Percentiles rank a stretch among this genome's conserved stretches.
Conservation (phyloP, 306 rosid genomes). For the Cucurbita ficifolia region DNA sequence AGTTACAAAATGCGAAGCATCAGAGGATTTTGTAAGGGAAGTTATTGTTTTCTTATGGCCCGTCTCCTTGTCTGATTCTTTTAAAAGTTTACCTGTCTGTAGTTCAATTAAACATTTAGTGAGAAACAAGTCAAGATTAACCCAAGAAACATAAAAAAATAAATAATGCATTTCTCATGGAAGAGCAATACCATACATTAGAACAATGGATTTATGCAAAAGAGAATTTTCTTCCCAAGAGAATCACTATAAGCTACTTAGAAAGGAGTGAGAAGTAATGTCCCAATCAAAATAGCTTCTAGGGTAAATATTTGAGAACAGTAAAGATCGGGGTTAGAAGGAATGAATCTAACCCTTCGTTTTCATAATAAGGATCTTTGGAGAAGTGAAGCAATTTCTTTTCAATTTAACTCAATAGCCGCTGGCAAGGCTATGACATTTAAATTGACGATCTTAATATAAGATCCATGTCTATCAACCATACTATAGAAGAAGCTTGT, state of each 20-base stretch:
- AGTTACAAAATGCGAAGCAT: constrained; percentile 72
- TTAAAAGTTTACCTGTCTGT: constrained; percentile 69
- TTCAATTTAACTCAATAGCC: neutral
- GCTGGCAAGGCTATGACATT: neutral
- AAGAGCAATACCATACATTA: neutral
- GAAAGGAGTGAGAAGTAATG: neutral
- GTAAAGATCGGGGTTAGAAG: neutral
- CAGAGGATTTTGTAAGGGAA: constrained; percentile 52
- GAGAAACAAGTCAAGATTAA: neutral
- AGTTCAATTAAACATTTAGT: constrained; percentile 1
- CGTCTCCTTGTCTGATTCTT: constrained; percentile 59
- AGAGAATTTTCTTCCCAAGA: neutral
- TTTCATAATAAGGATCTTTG: neutral
- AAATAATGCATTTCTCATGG: neutral
- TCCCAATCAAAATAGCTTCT: neutral
- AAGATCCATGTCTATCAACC: neutral
- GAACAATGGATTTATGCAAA: neutral
- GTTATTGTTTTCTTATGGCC: constrained; percentile 71
- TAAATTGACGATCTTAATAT: neutral
- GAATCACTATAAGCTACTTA: neutral
- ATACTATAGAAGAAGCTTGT: neutral
- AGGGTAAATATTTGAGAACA: neutral
- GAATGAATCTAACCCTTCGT: neutral
- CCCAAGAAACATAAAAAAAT: neutral
- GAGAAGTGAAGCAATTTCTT: neutral